Percentiles rank a stretch among this genome's conserved stretches.
phyloP scores from a whole-genome alignment of 1,284 basidiomycete genomes.

The Prillingera fragicola region DNA sequence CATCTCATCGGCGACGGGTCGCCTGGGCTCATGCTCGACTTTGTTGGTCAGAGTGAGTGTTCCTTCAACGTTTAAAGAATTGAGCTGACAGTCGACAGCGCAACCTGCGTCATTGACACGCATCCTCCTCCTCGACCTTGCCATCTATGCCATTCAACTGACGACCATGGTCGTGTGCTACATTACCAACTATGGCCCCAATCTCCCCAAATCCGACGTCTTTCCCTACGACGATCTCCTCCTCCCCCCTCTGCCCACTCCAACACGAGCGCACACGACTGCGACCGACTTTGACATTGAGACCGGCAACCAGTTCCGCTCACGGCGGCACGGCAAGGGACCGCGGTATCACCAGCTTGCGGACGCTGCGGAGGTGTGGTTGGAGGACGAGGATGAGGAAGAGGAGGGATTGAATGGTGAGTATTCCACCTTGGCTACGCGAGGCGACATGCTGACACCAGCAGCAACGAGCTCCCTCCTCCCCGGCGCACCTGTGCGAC shows the following conservation, averaged over 20 bases:
- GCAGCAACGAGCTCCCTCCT: neutral
- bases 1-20: conserved; percentile 35
- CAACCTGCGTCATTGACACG: conserved; percentile 30
- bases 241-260: conserved; percentile 22
- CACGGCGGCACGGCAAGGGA: conserved; percentile 15
- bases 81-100: conserved; percentile 15
- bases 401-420: neutral
- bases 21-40: conserved; percentile 38
- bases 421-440: neutral
- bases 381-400: conserved; percentile 28
- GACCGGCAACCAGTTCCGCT: conserved; percentile 15
- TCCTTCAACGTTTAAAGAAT: neutral
- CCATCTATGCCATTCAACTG: conserved; percentile 35
- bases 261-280: neutral
- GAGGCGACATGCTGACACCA: neutral
- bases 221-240: conserved; percentile 40
- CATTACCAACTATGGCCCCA: conserved; percentile 24
- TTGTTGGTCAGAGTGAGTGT: conserved; percentile 41
- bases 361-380: conserved; percentile 22
- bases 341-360: conserved; percentile 18
- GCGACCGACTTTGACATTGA: conserved; percentile 14
- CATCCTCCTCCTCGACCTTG: conserved; percentile 37
- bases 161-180: conserved; percentile 34
- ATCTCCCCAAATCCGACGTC: conserved; percentile 18
- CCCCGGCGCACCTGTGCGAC: conserved; percentile 2